Evolutionary conservation across 1,284 basidiomycete genomes (phyloP), one percentile per base, ranked within the genome.

Genomic region (Singerocomus inundabilis): DNA sequence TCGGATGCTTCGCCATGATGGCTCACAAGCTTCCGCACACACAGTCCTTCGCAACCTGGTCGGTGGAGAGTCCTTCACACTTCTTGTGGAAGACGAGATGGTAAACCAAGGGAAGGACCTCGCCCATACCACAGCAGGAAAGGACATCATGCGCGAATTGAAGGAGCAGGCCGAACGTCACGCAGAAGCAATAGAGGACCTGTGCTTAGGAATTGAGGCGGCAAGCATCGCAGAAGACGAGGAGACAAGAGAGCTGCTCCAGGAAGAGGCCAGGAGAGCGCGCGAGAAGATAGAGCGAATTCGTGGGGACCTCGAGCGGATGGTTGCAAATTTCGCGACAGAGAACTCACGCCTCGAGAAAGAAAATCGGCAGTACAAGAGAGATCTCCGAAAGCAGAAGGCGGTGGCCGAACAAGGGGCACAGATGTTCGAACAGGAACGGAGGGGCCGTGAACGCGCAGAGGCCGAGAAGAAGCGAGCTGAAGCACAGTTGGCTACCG

Each of bases 31-130:
- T 7, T 69, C 70, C 0, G 69, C 69, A 4, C 55, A 66, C 9
- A 48, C 47, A 2, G 63, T 74, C 16, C 49, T 76, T 9, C 55
- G 60, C 25, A 48, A 60, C 28, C 53, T 76, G 41, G 45, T 68
- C 24, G 54, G 53, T 26, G 63, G 57, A 12, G 47, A 58, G 18
- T 65, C 69, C 1, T 44, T 65, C 2, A 48, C 67, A 9, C 61
- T 74, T 13, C 65, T 63, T 6, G 71, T 76, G 28, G 69, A 76
- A 50, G 55, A 61, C 10, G 75, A 77, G 48, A 56, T 76, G 35
- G 70, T 70, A 6, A 64, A 70, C 38, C 60, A 75, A 46, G 59
- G 61, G 29, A 74, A 66, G 44, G 59, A 64, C n/a, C 57, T 75
- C 3, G 56, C 63, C 0, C 56, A 71, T 18, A 76, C 74, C 1